Conservation (phyloP, 2,329 filamentous ascomycete genomes). For the Xylaria sp. region DNA sequence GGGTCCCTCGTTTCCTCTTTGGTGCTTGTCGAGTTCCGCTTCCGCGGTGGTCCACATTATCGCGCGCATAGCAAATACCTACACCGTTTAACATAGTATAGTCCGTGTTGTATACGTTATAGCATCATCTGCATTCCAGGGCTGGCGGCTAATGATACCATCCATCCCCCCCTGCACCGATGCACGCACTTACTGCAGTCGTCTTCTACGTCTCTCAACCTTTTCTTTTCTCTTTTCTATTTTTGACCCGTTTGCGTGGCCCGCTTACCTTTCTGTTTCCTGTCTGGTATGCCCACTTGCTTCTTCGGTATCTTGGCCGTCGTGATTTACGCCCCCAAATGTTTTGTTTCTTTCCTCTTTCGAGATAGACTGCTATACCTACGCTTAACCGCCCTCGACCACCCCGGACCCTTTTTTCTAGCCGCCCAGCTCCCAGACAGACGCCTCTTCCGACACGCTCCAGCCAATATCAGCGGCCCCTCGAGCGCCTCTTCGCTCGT, state of each 20-base stretch:
- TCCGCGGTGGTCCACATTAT: constrained; percentile 34
- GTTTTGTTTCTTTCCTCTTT: constrained; percentile 25
- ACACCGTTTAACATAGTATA: too few species aligned
- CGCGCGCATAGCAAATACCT: constrained; percentile 39
- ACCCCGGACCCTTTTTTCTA: constrained; percentile 49
- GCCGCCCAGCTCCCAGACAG: constrained; percentile 62
- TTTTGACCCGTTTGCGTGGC: constrained; percentile 46
- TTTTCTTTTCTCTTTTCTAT: constrained; percentile 43
- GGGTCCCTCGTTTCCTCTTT: constrained; percentile 1
- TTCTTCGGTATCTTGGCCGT: constrained; percentile 1
- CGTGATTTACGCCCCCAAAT: constrained; percentile 40
- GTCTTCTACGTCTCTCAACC: too few species aligned
- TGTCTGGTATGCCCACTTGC: constrained; percentile 37
- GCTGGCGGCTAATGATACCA: constrained; percentile 53
- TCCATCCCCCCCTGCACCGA: constrained; percentile 19
- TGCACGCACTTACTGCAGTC: neutral
- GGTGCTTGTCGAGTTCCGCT: constrained; percentile 12
- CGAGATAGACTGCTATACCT: constrained; percentile 11
- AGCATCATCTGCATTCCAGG: constrained; percentile 44
- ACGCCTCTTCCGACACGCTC: constrained; percentile 56
- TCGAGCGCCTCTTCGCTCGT: constrained; percentile 54
- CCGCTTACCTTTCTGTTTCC: constrained; percentile 25
- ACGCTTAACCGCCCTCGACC: constrained; percentile 38
- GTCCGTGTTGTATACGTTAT: neutral
- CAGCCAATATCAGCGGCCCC: constrained; percentile 64